Percentiles rank a stretch among this genome's conserved stretches.
phyloP scores from a whole-genome alignment of 2,329 filamentous ascomycete genomes.

The Alternaria gaisen region DNA sequence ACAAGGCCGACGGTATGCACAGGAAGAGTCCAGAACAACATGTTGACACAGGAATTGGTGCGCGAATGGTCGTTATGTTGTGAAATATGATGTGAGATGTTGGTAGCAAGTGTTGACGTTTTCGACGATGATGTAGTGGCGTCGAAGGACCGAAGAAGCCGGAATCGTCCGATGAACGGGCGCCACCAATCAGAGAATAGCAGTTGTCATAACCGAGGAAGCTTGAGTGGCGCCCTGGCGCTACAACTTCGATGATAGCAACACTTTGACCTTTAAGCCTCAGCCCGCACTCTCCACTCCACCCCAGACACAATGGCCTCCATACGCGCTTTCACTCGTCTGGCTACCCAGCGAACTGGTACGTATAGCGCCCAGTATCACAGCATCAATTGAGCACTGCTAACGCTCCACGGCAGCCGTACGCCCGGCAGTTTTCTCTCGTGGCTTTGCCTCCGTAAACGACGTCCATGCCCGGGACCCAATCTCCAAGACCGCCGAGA shows the following conservation, averaged over 20 bases:
- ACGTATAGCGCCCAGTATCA: slow-evolving; percentile 21
- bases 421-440: slow-evolving; percentile 48
- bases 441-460: slow-evolving; percentile 51
- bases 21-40: background rate
- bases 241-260: slow-evolving; percentile 37
- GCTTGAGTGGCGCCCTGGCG: slow-evolving; percentile 21
- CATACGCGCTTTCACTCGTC: slow-evolving; percentile 50
- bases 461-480: slow-evolving; percentile 46
- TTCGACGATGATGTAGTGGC: slow-evolving; percentile 22
- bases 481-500: slow-evolving; percentile 44
- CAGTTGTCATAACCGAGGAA: slow-evolving; percentile 26
- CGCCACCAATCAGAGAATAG: slow-evolving; percentile 14
- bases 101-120: slow-evolving; percentile 22
- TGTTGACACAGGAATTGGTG: background rate
- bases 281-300: slow-evolving; percentile 40
- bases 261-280: slow-evolving; percentile 29
- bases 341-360: slow-evolving; percentile 50
- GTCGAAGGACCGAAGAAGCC: slow-evolving; percentile 19
- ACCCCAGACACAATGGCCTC: slow-evolving; percentile 47
- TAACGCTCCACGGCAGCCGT: slow-evolving; percentile 43
- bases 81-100: slow-evolving; percentile 4
- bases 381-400: slow-evolving; percentile 33
- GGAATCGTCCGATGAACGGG: slow-evolving; percentile 22
- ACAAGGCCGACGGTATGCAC: background rate
- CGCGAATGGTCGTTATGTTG: background rate